Evolutionary conservation across 2,329 filamentous ascomycete genomes (phyloP).

Genomic region (Penicillium sp.): DNA sequence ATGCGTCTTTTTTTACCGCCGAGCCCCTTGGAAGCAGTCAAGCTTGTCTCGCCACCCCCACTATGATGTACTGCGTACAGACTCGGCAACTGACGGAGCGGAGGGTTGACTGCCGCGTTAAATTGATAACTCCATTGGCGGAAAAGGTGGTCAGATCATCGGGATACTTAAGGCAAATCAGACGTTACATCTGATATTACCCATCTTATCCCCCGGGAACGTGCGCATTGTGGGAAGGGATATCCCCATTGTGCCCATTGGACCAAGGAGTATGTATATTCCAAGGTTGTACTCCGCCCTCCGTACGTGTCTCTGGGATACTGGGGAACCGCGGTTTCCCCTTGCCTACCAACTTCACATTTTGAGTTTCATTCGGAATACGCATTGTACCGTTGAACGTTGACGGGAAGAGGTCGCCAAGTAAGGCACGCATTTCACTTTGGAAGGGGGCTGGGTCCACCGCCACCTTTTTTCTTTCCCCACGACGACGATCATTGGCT

Average conservation of each 20-base stretch:
- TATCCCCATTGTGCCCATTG: too few species aligned
- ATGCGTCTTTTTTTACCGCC: constrained; percentile 1
- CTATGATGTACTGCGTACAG: constrained; percentile 7
- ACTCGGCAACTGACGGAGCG: not conserved
- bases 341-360: too few species aligned
- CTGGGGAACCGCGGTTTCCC: too few species aligned
- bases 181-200: too few species aligned
- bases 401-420: not conserved
- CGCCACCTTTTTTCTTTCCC: constrained; percentile 21
- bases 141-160: not conserved
- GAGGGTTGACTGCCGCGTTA: not conserved
- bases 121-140: not conserved
- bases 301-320: too few species aligned
- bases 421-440: constrained; percentile 12
- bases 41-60: constrained; percentile 14
- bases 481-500: constrained; percentile 16
- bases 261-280: too few species aligned
- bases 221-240: too few species aligned
- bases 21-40: not conserved
- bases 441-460: constrained; percentile 16
- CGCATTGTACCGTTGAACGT: not conserved
- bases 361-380: not conserved
- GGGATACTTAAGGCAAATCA: not conserved
- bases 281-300: too few species aligned
- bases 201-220: too few species aligned